phyloP scores from a whole-genome alignment of 768 basidiomycete species.

The Rhizopogon vinicolor region DNA sequence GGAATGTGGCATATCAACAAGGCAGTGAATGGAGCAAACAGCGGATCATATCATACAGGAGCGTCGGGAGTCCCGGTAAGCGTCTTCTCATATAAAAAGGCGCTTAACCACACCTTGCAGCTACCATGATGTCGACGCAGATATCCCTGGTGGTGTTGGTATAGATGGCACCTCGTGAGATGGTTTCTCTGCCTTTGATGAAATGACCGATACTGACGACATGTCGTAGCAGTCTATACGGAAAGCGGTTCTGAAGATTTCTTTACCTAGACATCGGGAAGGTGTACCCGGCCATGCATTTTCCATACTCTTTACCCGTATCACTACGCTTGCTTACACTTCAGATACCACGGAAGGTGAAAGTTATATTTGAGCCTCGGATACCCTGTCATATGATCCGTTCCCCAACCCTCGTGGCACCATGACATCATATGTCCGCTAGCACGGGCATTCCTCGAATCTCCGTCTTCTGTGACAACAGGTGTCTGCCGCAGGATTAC shows the following conservation, averaged over 20 bases:
- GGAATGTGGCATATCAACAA: constrained; percentile 78
- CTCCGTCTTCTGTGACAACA: neutral
- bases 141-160: neutral
- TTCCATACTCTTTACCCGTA: no score
- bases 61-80: constrained; percentile 56
- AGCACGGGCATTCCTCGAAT: neutral
- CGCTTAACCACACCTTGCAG: neutral
- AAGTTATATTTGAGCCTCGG: no score
- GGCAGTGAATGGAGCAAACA: constrained; percentile 59
- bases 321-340: neutral
- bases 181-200: neutral
- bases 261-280: neutral
- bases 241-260: no score
- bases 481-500: neutral
- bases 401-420: no score
- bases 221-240: neutral
- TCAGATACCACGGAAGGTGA: neutral
- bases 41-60: constrained; percentile 46
- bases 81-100: neutral
- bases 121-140: neutral
- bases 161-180: neutral
- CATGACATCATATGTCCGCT: neutral
- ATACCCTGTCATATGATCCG: no score
- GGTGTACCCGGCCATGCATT: neutral
- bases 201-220: neutral